Evolutionary conservation across 208 protist genomes (phyloP).

Genomic region (Acanthamoeba royreba): DNA sequence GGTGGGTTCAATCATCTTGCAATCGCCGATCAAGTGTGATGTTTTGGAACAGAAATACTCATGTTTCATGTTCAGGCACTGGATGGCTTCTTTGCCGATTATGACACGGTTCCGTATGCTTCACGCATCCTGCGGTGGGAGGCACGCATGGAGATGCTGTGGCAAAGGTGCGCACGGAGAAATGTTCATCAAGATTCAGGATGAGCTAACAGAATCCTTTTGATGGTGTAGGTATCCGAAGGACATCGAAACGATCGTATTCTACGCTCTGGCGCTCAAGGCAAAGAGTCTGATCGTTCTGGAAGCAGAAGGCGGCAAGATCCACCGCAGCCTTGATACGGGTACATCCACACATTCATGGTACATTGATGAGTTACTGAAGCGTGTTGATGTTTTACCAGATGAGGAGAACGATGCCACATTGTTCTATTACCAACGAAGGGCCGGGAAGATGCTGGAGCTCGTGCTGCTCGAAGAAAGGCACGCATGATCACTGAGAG

Average conservation of each 20-base stretch:
- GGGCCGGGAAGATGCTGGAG: slow-evolving; percentile 12
- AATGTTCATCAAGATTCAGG: neutral
- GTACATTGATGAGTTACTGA: neutral
- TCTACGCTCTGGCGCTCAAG: neutral
- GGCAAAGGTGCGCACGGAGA: neutral
- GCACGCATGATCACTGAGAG: neutral
- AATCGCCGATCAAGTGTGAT: neutral
- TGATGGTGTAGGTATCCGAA: neutral
- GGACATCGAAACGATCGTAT: neutral
- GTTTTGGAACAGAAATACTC: neutral
- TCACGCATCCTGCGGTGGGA: neutral
- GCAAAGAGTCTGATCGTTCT: neutral
- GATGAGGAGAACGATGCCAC: neutral
- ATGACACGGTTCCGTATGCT: neutral
- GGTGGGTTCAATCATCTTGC: neutral
- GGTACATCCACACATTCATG: no score
- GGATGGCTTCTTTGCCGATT: neutral
- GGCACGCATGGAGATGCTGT: neutral
- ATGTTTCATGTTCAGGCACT: neutral
- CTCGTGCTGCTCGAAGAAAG: neutral
- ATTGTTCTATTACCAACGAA: neutral
- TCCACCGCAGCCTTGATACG: neutral
- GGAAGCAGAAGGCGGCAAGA: neutral
- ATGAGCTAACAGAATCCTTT: neutral
- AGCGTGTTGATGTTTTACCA: neutral